Base-by-base conservation (phyloP, 768 basidiomycete genomes). In the Panaeolus cyanescens region DNA sequence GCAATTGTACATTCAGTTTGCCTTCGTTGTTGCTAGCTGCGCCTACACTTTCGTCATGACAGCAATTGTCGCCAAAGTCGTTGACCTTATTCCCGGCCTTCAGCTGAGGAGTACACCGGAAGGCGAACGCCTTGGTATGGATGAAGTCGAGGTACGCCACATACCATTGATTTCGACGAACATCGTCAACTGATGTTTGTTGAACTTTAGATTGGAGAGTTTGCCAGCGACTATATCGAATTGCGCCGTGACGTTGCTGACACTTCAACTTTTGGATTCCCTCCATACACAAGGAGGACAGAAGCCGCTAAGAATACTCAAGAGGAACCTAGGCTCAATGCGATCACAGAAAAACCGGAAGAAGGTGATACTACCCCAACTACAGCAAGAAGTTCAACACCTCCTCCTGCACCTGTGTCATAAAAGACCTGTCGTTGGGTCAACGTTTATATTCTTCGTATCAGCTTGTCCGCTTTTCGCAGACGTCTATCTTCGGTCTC, bases 1-100 rank as follows among this genome's bases (percentile, higher is more conserved):
- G 67, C 92, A 92, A 67, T 80, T 95, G 20, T 91, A 91, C 64
- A 89, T 88, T 66, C 92, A 94, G 60, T 76, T 93, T 59, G 82
- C 83, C 5, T 89, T 89, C 64, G 77, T 88, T 53, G 80, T 79
- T 62, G 86, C 88, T 40, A 76, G 80, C 34, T 83, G 80, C 62
- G 77, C 70, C 10, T 92, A 90, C 66, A 80, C 83, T 32, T 88
- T 89, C 65, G 83, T 84, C 56, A 79, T 82, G 40, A 89, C 89
- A 7, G 86, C 87, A 0, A 62, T 81, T 6, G 71, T 90, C n/a
- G 86, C 82, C 13, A 88, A 87, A 70, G 70, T 59, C 15, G 66
- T 89, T 54, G 83, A 90, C 63, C 10, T 79, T 3, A 79, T 86
- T 55, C 88, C 88, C 45, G 87, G 87, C 15, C 73, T 90, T 33